Conservation (phyloP, 768 basidiomycete genomes). For the Neoboletus brunneissimus region DNA sequence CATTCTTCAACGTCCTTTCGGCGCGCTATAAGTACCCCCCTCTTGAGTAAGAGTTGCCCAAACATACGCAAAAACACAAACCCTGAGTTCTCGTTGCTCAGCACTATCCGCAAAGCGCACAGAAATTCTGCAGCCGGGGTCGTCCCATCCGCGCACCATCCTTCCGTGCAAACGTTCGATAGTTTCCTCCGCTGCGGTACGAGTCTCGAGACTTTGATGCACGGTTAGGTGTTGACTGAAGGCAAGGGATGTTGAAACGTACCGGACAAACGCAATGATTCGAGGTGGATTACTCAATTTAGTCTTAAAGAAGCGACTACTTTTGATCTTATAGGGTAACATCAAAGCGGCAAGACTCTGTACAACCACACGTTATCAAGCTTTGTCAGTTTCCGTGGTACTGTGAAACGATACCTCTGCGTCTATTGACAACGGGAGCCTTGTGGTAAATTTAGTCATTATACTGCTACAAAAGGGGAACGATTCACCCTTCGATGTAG, state of each 20-base stretch:
- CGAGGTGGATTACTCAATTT: slow-evolving; percentile 71
- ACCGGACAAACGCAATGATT: slow-evolving; percentile 83
- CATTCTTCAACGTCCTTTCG: slow-evolving; percentile 60
- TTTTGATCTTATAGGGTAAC: slow-evolving; percentile 68
- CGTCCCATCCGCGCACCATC: slow-evolving; percentile 78
- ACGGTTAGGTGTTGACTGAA: not conserved
- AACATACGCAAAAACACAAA: slow-evolving; percentile 33
- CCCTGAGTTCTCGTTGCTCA: slow-evolving; percentile 75
- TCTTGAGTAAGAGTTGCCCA: not conserved
- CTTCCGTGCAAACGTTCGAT: slow-evolving; percentile 76
- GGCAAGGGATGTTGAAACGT: slow-evolving; percentile 14
- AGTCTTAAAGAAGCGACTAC: slow-evolving; percentile 78
- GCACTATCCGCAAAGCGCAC: slow-evolving; percentile 77
- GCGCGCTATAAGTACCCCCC: slow-evolving; percentile 42
- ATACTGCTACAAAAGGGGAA: not conserved
- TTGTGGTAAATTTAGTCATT: slow-evolving; percentile 20
- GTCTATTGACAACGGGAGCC: slow-evolving; percentile 69
- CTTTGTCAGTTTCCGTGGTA: not conserved
- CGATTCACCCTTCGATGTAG: slow-evolving; percentile 69
- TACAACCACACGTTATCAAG: not conserved
- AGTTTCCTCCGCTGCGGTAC: slow-evolving; percentile 69
- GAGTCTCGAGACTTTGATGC: slow-evolving; percentile 59
- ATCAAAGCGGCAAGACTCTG: slow-evolving; percentile 66
- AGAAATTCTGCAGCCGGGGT: slow-evolving; percentile 71
- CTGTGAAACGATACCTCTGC: slow-evolving; percentile 43